These are phyloP conservation scores for Fusarium austroafricanum DNA, from an alignment of 2,329 filamentous ascomycete species.

Conservation along the genomic window DNA sequence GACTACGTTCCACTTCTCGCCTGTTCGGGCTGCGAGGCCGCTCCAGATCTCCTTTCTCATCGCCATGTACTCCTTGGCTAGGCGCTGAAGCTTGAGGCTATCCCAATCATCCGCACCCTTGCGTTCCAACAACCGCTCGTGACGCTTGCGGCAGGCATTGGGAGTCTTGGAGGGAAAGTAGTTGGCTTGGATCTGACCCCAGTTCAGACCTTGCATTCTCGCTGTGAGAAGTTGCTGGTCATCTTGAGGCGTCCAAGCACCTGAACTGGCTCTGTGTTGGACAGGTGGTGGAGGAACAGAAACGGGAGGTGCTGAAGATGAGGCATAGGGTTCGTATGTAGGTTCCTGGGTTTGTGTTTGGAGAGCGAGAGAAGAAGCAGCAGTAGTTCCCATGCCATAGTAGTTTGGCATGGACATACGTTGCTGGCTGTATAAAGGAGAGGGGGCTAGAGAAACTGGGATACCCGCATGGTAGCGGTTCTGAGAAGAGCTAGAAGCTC, in stretches of 20 bases:
- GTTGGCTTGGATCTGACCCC: constrained; percentile 80
- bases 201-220: constrained; percentile 81
- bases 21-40: constrained; percentile 74
- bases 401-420: constrained; percentile 57
- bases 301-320: constrained; percentile 50
- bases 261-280: constrained; percentile 68
- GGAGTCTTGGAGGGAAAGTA: constrained; percentile 82
- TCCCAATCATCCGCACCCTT: constrained; percentile 83
- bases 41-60: constrained; percentile 86
- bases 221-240: constrained; percentile 79
- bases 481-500: constrained; percentile 53
- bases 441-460: constrained; percentile 55
- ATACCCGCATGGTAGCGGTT: constrained; percentile 49
- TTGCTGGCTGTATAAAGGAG: constrained; percentile 57
- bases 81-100: constrained; percentile 75
- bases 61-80: constrained; percentile 83
- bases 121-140: constrained; percentile 85
- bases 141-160: constrained; percentile 90
- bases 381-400: constrained; percentile 53
- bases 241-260: constrained; percentile 79
- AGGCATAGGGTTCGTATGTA: constrained; percentile 55
- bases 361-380: constrained; percentile 47
- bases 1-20: constrained; percentile 84
- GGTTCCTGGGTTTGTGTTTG: constrained; percentile 50
- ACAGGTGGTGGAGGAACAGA: constrained; percentile 55